These are phyloP conservation scores for Speleostelium caveatum DNA, from an alignment of 78 protist genomes.

Conservation along the genomic window DNA sequence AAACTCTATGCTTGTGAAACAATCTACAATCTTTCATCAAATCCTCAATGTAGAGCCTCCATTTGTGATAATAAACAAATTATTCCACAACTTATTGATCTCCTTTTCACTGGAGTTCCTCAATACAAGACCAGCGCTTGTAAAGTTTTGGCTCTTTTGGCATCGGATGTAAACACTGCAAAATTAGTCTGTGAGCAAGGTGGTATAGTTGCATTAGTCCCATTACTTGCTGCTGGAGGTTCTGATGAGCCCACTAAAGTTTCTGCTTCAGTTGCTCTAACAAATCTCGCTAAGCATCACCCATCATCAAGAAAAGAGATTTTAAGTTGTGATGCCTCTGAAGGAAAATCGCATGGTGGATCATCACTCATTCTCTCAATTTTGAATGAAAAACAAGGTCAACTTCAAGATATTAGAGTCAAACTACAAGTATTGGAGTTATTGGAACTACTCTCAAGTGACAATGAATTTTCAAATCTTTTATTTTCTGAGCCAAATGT, in stretches of 20 bases:
- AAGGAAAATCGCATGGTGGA: no score
- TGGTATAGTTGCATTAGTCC: constrained; percentile 36
- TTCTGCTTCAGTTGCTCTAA: constrained; percentile 39
- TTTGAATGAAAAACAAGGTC: no score
- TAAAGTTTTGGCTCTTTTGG: constrained; percentile 48
- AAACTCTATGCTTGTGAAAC: constrained; percentile 69
- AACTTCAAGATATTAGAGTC: background rate
- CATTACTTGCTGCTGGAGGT: constrained; percentile 22
- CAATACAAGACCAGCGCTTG: constrained; percentile 15
- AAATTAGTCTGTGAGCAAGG: constrained; percentile 52
- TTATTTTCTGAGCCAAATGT: background rate
- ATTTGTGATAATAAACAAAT: constrained; percentile 34
- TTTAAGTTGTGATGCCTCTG: background rate
- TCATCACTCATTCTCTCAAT: constrained; percentile 13
- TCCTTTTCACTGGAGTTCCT: constrained; percentile 10
- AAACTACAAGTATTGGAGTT: constrained; percentile 55
- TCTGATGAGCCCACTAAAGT: constrained; percentile 29
- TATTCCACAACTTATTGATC: constrained; percentile 22
- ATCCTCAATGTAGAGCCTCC: constrained; percentile 11
- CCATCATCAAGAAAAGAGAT: constrained; percentile 21
- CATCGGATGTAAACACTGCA: constrained; percentile 27
- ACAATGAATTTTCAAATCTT: background rate
- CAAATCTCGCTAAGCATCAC: constrained; percentile 20
- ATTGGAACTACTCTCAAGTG: constrained; percentile 12
- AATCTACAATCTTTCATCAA: constrained; percentile 32